Percentiles rank a stretch among this genome's conserved stretches.
Evolutionary conservation across 2,329 filamentous ascomycete species (phyloP).

Genomic region (Fonsecaea pedrosoi): DNA sequence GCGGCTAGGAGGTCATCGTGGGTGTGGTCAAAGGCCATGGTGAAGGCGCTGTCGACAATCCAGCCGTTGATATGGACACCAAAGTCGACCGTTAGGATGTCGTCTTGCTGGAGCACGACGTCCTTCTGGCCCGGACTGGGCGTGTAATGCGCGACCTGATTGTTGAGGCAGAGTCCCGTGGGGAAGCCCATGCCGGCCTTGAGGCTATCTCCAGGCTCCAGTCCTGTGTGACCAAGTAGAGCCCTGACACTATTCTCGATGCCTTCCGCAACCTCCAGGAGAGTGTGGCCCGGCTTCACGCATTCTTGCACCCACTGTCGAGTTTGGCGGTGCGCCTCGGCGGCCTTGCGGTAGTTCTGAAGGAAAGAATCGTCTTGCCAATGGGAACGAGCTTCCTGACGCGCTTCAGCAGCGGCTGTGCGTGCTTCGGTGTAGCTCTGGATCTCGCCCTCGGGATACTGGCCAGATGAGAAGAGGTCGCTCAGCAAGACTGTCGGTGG

Average conservation of each 20-base stretch:
- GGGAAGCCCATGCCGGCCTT: constrained; percentile 63
- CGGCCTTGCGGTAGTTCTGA: constrained; percentile 62
- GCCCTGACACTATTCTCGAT: constrained; percentile 63
- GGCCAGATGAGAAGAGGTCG: constrained; percentile 54
- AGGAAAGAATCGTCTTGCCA: constrained; percentile 58
- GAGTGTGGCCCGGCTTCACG: constrained; percentile 58
- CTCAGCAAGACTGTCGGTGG: constrained; percentile 57
- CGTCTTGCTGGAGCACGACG: constrained; percentile 71
- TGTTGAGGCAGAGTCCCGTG: constrained; percentile 61
- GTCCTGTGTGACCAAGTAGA: constrained; percentile 58
- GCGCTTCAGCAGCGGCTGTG: constrained; percentile 56
- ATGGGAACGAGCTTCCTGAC: constrained; percentile 49
- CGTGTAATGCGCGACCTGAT: constrained; percentile 63
- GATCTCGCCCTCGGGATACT: constrained; percentile 57
- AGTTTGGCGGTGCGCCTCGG: constrained; percentile 63
- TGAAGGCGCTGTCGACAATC: constrained; percentile 83
- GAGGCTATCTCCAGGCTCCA: constrained; percentile 59
- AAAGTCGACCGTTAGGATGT: constrained; percentile 84
- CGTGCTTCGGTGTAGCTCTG: constrained; percentile 56
- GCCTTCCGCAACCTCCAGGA: constrained; percentile 59
- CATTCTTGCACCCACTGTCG: constrained; percentile 58
- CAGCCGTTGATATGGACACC: constrained; percentile 80
- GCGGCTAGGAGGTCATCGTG: constrained; percentile 77
- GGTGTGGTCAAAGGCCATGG: constrained; percentile 74
- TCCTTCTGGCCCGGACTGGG: constrained; percentile 69